Evolutionary conservation across 441 rosid species (phyloP).

Genomic region (Populus tomentosa): DNA sequence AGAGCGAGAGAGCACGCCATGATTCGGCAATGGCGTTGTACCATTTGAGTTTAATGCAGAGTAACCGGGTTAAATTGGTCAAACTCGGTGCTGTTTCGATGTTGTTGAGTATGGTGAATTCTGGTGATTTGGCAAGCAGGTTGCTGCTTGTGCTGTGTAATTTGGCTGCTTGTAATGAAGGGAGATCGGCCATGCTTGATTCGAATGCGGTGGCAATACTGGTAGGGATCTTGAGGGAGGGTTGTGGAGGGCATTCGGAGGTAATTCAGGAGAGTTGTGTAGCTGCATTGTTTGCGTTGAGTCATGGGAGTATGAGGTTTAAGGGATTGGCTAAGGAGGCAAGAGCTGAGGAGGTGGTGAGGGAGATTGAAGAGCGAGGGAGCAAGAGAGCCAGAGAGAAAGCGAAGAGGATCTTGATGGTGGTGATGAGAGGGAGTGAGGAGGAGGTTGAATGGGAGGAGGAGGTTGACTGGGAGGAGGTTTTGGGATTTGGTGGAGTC

Average conservation of each 20-base stretch:
- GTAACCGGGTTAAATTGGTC: conserved; percentile 60
- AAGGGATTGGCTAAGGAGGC: conserved; percentile 74
- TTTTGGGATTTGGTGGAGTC: conserved; percentile 44
- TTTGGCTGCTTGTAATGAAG: conserved; percentile 49
- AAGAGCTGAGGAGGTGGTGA: conserved; percentile 53
- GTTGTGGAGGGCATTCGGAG: conserved; percentile 24
- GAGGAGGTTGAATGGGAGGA: conserved; percentile 29
- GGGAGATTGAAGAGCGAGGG: conserved; percentile 45
- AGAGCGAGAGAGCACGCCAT: conserved; percentile 53
- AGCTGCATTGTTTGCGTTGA: conserved; percentile 52
- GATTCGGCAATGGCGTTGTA: conserved; percentile 84
- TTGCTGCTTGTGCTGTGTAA: conserved; percentile 54
- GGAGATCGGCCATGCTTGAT: conserved; percentile 67
- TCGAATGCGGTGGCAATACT: conserved; percentile 69
- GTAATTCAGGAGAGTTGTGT: conserved; percentile 40
- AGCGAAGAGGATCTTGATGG: conserved; percentile 41
- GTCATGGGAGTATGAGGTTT: conserved; percentile 72
- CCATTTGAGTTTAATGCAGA: conserved; percentile 63
- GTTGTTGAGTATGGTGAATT: conserved; percentile 45
- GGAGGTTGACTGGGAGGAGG: conserved; percentile 57
- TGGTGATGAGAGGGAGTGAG: conserved; percentile 42
- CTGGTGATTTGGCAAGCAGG: conserved; percentile 43
- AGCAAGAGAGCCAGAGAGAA: conserved; percentile 47
- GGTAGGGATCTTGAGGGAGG: conserved; percentile 47
- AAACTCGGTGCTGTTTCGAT: conserved; percentile 66